phyloP scores from a whole-genome alignment of 2,329 filamentous ascomycete species.

The Proliferodiscus dingleyae region DNA sequence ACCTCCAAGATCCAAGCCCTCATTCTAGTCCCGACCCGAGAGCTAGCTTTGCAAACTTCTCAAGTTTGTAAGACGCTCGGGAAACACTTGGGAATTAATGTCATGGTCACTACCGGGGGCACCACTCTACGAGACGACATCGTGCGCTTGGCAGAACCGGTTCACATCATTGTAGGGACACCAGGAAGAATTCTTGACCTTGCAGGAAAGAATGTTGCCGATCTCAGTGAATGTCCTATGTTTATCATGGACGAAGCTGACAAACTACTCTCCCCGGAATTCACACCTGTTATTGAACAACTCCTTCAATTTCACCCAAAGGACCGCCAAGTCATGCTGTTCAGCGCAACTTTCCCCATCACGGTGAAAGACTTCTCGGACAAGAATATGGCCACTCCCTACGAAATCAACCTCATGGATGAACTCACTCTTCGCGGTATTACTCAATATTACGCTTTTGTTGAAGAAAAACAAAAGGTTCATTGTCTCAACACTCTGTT shows the following conservation, averaged over 20 bases:
- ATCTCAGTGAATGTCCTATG: conserved; percentile 91
- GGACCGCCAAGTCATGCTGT: conserved; percentile 98
- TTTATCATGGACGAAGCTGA: conserved; percentile 99
- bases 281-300: conserved; percentile 96
- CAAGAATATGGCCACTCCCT: conserved; percentile 93
- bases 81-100: conserved; percentile 94
- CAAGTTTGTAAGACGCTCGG: conserved; percentile 98
- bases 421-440: conserved; percentile 97
- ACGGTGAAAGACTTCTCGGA: conserved; percentile 98
- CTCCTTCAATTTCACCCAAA: conserved; percentile 92
- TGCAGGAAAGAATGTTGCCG: conserved; percentile 92
- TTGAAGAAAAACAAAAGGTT: conserved; percentile 98
- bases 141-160: conserved; percentile 84
- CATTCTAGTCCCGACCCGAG: conserved; percentile 92
- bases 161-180: conserved; percentile 97
- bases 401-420: conserved; percentile 99
- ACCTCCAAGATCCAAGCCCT: conserved; percentile 93
- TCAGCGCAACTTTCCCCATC: conserved; percentile 94
- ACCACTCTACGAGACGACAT: conserved; percentile 96
- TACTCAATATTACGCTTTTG: conserved; percentile 98
- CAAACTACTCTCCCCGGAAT: conserved; percentile 93
- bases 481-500: conserved; percentile 98
- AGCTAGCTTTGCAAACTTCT: conserved; percentile 95
- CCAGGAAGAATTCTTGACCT: conserved; percentile 94
- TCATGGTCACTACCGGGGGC: conserved; percentile 98